Conservation (phyloP, 768 basidiomycete species). For the Leccinum truebloodii region DNA sequence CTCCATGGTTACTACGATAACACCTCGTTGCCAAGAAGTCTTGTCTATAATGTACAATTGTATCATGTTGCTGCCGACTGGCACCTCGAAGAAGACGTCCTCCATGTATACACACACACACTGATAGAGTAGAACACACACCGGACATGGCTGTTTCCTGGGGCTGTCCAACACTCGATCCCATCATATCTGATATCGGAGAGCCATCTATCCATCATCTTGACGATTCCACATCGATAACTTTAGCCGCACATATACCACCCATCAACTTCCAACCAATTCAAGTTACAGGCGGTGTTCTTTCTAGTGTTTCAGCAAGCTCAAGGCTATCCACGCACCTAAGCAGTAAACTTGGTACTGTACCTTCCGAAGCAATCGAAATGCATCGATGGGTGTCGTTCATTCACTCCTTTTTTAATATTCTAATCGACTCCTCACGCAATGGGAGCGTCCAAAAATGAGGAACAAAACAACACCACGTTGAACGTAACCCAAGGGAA, state of each 20-base stretch:
- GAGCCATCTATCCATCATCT: background rate
- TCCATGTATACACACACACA: no score
- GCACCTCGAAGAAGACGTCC: background rate
- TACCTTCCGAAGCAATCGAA: background rate
- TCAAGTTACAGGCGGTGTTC: no score
- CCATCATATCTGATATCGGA: background rate
- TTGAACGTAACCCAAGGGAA: conserved; percentile 16
- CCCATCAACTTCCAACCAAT: no score
- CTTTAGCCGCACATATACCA: background rate
- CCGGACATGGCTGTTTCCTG: background rate
- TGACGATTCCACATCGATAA: background rate
- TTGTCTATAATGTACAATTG: no score
- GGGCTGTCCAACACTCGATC: background rate
- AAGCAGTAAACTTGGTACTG: no score
- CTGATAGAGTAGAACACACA: no score
- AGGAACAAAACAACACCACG: conserved; percentile 9
- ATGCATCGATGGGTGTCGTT: no score
- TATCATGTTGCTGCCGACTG: no score
- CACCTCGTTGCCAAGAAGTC: no score
- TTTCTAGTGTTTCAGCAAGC: no score
- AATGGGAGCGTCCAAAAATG: conserved; percentile 21
- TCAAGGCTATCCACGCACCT: no score
- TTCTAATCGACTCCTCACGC: conserved; percentile 29
- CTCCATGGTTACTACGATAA: background rate
- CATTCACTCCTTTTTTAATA: conserved; percentile 5